These are phyloP conservation scores for Trichosphaerium sp. DNA, from an alignment of 78 protist species.

Conservation along the genomic window DNA sequence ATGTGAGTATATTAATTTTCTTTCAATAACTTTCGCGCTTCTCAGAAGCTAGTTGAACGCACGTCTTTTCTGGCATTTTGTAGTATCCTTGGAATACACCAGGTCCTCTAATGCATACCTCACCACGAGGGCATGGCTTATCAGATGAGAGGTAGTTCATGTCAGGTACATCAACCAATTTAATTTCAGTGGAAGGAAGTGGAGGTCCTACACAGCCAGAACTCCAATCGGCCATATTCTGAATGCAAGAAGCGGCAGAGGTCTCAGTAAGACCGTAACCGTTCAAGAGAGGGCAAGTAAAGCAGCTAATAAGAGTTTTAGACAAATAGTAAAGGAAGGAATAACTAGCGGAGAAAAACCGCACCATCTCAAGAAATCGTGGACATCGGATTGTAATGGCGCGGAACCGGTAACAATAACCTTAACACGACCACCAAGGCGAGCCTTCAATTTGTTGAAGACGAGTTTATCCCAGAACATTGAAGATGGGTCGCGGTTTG, in stretches of 20 bases:
- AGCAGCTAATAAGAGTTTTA: conserved; percentile 6
- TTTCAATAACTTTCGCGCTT: conserved; percentile 6
- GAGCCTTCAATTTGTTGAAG: conserved; percentile 37
- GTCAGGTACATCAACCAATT: conserved; percentile 75
- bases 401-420: conserved; percentile 80
- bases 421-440: conserved; percentile 79
- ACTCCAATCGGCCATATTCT: neutral
- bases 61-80: conserved; percentile 76
- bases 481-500: neutral
- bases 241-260: conserved; percentile 49
- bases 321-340: neutral
- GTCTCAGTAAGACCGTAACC: conserved; percentile 95
- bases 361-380: conserved; percentile 46
- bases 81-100: conserved; percentile 76
- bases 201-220: conserved; percentile 17
- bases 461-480: conserved; percentile 62
- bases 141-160: conserved; percentile 58
- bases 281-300: conserved; percentile 66
- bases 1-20: neutral
- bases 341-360: conserved; percentile 8
- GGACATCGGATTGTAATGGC: conserved; percentile 63
- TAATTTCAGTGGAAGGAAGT: conserved; percentile 41
- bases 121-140: conserved; percentile 67
- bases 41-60: too few species aligned
- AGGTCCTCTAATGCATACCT: conserved; percentile 81